Conservation (phyloP, 768 basidiomycete species). For the Leccinum barrowsii region DNA sequence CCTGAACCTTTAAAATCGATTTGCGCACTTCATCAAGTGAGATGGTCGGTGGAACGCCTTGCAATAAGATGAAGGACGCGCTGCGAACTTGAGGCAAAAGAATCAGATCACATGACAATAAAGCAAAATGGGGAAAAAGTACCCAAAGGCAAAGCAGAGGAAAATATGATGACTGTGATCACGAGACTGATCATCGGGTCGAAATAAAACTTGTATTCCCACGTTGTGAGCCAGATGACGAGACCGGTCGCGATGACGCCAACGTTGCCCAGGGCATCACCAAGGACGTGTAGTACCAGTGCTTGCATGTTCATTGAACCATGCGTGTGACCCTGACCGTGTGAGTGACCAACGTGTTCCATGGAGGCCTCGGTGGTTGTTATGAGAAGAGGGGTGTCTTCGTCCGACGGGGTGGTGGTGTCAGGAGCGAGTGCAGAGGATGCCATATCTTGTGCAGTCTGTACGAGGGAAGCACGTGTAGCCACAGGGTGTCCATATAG, state of each 20-base stretch:
- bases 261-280: constrained; percentile 96
- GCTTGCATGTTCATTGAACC: constrained; percentile 99
- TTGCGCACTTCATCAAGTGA: constrained; percentile 84
- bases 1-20: constrained; percentile 79
- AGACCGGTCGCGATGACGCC: constrained; percentile 96
- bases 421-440: constrained; percentile 24
- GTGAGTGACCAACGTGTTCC: constrained; percentile 10
- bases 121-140: constrained; percentile 2
- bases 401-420: constrained; percentile 19
- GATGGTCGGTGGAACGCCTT: constrained; percentile 87
- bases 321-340: constrained; percentile 41
- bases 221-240: constrained; percentile 86
- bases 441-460: constrained; percentile 82
- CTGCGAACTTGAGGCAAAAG: constrained; percentile 57
- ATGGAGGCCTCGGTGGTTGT: constrained; percentile 3
- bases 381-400: constrained; percentile 46
- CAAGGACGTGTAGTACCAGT: constrained; percentile 88
- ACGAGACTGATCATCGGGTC: constrained; percentile 92
- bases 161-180: constrained; percentile 96
- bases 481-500: constrained; percentile 73
- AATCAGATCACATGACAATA: constrained; percentile 1
- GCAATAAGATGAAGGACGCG: constrained; percentile 91
- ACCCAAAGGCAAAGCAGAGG: constrained; percentile 90
- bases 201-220: constrained; percentile 85
- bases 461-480: constrained; percentile 69